Conservation (phyloP, 768 basidiomycete genomes). For the Cantharellus cinnabarinus region DNA sequence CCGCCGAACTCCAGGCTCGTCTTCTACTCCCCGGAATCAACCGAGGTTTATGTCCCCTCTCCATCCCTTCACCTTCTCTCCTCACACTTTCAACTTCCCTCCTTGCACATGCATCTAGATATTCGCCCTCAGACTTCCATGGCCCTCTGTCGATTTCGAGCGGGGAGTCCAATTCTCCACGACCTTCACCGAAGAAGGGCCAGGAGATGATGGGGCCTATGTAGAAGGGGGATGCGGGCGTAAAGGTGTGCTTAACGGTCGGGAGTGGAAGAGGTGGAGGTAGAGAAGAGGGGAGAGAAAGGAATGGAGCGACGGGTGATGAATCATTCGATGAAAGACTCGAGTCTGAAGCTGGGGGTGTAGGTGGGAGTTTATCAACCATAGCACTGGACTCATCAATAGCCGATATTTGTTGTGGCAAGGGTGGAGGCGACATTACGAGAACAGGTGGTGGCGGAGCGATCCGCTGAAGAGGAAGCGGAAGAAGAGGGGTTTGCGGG, state of each 20-base stretch:
- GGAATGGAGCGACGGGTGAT: background rate
- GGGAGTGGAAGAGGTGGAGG: background rate
- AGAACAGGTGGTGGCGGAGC: too few relatives aligned
- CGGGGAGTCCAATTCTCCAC: slow-evolving; percentile 42
- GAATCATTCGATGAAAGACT: background rate
- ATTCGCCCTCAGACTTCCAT: slow-evolving; percentile 38
- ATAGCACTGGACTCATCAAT: too few relatives aligned
- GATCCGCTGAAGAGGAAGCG: too few relatives aligned
- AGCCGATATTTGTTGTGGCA: background rate
- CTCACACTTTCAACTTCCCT: slow-evolving; percentile 60
- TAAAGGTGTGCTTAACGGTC: background rate
- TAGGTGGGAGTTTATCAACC: background rate
- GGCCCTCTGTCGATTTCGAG: slow-evolving; percentile 60
- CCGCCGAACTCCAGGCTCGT: background rate
- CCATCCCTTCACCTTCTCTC: slow-evolving; percentile 50
- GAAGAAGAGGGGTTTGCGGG: too few relatives aligned
- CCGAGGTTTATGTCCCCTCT: slow-evolving; percentile 56
- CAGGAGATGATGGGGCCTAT: slow-evolving; percentile 74
- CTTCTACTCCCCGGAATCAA: slow-evolving; percentile 38
- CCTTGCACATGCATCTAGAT: slow-evolving; percentile 41
- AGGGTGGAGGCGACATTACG: background rate
- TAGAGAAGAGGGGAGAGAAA: background rate
- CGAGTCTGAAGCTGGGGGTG: background rate
- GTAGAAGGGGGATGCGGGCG: background rate
- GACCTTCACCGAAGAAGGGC: slow-evolving; percentile 75